Percentiles rank a stretch among this genome's conserved stretches.
phyloP scores from a whole-genome alignment of 2,329 filamentous ascomycete genomes.

The Apiospora sp. region DNA sequence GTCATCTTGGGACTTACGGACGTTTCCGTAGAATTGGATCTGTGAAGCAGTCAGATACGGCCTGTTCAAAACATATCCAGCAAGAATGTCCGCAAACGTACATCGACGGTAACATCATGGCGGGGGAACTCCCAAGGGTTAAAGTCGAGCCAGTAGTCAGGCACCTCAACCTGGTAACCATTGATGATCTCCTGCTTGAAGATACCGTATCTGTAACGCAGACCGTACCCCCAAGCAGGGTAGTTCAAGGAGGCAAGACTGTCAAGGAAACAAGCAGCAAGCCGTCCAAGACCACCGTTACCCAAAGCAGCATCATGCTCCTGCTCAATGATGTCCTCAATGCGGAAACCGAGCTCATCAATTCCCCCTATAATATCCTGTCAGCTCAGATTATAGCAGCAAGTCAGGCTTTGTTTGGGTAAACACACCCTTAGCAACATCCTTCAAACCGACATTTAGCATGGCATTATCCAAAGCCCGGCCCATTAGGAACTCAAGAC shows the following conservation, averaged over 20 bases:
- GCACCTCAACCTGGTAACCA: slow-evolving; percentile 97
- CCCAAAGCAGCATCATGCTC: slow-evolving; percentile 96
- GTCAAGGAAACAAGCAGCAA: slow-evolving; percentile 97
- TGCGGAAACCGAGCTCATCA: slow-evolving; percentile 88
- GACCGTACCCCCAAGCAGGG: slow-evolving; percentile 95
- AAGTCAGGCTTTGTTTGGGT: background rate
- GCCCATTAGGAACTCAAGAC: slow-evolving; percentile 97
- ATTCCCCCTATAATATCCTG: slow-evolving; percentile 72
- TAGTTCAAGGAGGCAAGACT: slow-evolving; percentile 94
- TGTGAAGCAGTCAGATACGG: slow-evolving; percentile 34
- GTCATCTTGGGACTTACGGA: slow-evolving; percentile 77
- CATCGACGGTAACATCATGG: slow-evolving; percentile 92
- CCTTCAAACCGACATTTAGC: slow-evolving; percentile 92
- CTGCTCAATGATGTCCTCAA: slow-evolving; percentile 93
- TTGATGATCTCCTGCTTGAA: slow-evolving; percentile 99
- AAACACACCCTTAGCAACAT: slow-evolving; percentile 76
- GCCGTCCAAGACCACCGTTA: slow-evolving; percentile 92
- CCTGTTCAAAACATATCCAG: background rate
- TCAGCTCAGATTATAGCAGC: background rate
- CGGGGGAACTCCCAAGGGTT: slow-evolving; percentile 99
- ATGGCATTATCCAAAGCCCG: slow-evolving; percentile 97
- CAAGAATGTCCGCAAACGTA: slow-evolving; percentile 47
- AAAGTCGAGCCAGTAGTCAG: slow-evolving; percentile 99
- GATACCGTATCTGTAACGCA: slow-evolving; percentile 95
- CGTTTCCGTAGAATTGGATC: slow-evolving; percentile 94